phyloP scores from a whole-genome alignment of 1,284 basidiomycete genomes.

The Cutaneotrichosporon spelunceum region DNA sequence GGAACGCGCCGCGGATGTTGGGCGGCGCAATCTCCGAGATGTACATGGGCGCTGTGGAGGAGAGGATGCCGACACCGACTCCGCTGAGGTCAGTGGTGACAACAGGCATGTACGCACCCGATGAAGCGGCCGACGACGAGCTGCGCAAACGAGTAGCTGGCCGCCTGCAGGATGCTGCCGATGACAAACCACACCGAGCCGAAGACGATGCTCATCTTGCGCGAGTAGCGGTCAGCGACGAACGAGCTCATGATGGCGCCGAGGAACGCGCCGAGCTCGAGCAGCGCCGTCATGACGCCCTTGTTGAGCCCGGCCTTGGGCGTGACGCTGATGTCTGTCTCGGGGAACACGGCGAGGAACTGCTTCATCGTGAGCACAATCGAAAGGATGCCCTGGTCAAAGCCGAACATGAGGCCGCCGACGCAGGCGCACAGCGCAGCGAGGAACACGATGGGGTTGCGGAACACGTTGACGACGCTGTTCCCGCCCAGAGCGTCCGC shows the following conservation, averaged over 20 bases:
- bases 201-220: conserved; percentile 31
- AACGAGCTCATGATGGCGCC: conserved; percentile 35
- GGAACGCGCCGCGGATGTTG: conserved; percentile 66
- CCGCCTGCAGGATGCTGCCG: conserved; percentile 32
- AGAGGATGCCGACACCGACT: conserved; percentile 41
- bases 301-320: conserved; percentile 29
- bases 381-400: conserved; percentile 40
- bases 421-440: conserved; percentile 26
- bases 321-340: conserved; percentile 25
- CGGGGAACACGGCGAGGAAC: conserved; percentile 37
- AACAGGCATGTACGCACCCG: conserved; percentile 3
- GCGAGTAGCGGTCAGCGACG: conserved; percentile 33
- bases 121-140: conserved; percentile 38
- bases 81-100: conserved; percentile 2
- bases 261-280: conserved; percentile 42
- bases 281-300: conserved; percentile 38
- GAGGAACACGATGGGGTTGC: conserved; percentile 20
- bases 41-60: conserved; percentile 48
- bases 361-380: conserved; percentile 37
- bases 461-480: conserved; percentile 24
- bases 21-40: conserved; percentile 43
- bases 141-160: conserved; percentile 24
- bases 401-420: conserved; percentile 31
- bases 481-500: conserved; percentile 14
- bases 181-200: conserved; percentile 34